Conservation (phyloP, 192 early-diverging fungal species). For the Paraglomus brasilianum region DNA sequence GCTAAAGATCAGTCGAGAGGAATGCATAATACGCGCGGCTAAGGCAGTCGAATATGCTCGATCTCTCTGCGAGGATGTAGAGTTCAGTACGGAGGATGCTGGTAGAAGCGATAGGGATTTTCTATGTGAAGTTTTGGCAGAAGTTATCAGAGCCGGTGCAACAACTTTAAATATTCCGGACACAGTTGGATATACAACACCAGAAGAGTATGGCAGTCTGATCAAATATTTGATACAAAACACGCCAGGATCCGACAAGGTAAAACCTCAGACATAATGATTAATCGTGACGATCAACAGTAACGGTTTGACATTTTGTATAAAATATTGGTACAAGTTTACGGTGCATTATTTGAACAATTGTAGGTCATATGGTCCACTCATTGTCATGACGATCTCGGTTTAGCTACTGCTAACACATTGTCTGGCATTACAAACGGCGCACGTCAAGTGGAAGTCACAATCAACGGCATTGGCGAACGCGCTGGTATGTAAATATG, state of each 20-base stretch:
- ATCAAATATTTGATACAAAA: constrained; percentile 80
- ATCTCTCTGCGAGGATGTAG: constrained; percentile 81
- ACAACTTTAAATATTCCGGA: constrained; percentile 98
- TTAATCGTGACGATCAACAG: background rate
- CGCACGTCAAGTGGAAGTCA: constrained; percentile 94
- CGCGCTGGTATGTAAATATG: constrained; percentile 56
- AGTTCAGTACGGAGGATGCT: constrained; percentile 95
- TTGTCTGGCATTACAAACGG: constrained; percentile 88
- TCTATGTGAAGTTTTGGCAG: constrained; percentile 75
- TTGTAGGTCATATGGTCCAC: constrained; percentile 77
- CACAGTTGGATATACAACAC: constrained; percentile 94
- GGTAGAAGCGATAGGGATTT: constrained; percentile 89
- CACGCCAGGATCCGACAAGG: constrained; percentile 67
- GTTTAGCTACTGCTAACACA: constrained; percentile 95
- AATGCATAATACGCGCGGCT: constrained; percentile 80
- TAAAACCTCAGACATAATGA: constrained; percentile 28
- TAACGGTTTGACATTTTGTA: background rate
- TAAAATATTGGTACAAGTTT: too few relatives aligned
- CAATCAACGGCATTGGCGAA: constrained; percentile 98
- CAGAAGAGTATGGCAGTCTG: constrained; percentile 83
- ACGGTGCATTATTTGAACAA: too few relatives aligned
- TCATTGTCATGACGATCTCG: constrained; percentile 98
- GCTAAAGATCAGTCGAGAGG: constrained; percentile 83
- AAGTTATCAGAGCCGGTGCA: constrained; percentile 87
- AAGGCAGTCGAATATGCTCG: constrained; percentile 79